phyloP scores from a whole-genome alignment of 345 rosid species.

The Brassica incana region DNA sequence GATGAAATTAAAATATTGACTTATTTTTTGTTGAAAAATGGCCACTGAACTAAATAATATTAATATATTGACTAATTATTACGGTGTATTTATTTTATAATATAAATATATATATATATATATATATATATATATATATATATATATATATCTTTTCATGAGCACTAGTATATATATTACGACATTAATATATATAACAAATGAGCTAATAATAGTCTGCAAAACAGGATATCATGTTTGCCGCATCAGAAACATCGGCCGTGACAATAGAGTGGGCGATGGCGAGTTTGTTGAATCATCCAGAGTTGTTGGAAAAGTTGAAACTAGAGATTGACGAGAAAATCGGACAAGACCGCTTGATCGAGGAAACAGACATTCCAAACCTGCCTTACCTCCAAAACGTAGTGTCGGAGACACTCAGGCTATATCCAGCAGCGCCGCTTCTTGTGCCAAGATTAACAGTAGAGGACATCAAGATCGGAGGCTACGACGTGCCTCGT shows the following conservation, averaged over 20 bases:
- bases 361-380: slow-evolving; percentile 42
- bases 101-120: no score
- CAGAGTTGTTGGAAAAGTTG: slow-evolving; percentile 30
- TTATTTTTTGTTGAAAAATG: no score
- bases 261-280: slow-evolving; percentile 52
- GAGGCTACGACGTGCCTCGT: slow-evolving; percentile 39
- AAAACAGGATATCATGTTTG: slow-evolving; percentile 42
- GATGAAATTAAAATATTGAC: no score
- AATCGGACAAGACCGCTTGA: slow-evolving; percentile 38
- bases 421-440: slow-evolving; percentile 42
- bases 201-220: background rate
- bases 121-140: no score
- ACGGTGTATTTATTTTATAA: no score
- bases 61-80: background rate
- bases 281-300: slow-evolving; percentile 50
- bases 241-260: slow-evolving; percentile 52
- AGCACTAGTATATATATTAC: background rate
- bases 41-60: no score
- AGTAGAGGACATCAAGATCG: background rate
- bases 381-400: slow-evolving; percentile 45
- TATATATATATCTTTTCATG: background rate
- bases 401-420: slow-evolving; percentile 47
- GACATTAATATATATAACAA: background rate
- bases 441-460: slow-evolving; percentile 40
- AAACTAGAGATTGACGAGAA: slow-evolving; percentile 29